These are phyloP conservation scores for Quercus phellos DNA, from an alignment of 331 rosid species.

Conservation along the genomic window DNA sequence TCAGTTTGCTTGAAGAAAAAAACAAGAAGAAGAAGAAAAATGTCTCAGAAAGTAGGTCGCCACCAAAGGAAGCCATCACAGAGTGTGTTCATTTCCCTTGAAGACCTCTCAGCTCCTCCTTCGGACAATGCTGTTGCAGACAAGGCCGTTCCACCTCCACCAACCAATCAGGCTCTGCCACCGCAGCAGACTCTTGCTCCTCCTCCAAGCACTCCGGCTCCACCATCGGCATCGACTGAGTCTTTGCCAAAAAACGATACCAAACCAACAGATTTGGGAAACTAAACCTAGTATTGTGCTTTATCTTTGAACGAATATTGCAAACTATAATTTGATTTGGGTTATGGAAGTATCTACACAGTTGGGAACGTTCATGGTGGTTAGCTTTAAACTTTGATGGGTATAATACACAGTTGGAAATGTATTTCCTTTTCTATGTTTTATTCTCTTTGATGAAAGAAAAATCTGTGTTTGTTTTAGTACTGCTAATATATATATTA, in stretches of 20 bases:
- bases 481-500: not conserved
- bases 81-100: slow-evolving; percentile 16
- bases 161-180: not conserved
- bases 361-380: too few species aligned
- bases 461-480: not conserved
- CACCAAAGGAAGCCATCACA: slow-evolving; percentile 33
- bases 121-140: not conserved
- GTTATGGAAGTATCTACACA: too few species aligned
- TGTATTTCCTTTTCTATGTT: too few species aligned
- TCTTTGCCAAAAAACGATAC: not conserved
- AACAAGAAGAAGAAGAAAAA: not conserved
- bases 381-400: too few species aligned
- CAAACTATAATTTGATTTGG: not conserved
- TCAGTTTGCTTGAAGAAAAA: not conserved
- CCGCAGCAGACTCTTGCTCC: not conserved
- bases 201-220: not conserved
- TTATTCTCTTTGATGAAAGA: not conserved
- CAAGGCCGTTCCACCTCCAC: not conserved
- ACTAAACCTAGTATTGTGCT: not conserved
- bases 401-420: too few species aligned
- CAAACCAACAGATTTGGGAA: not conserved
- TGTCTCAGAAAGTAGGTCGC: slow-evolving; percentile 16
- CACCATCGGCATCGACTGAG: not conserved
- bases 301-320: not conserved
- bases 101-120: slow-evolving; percentile 12